Evolutionary conservation across 495 filamentous ascomycete species (phyloP).

Genomic region (Podospora pseudocomata): DNA sequence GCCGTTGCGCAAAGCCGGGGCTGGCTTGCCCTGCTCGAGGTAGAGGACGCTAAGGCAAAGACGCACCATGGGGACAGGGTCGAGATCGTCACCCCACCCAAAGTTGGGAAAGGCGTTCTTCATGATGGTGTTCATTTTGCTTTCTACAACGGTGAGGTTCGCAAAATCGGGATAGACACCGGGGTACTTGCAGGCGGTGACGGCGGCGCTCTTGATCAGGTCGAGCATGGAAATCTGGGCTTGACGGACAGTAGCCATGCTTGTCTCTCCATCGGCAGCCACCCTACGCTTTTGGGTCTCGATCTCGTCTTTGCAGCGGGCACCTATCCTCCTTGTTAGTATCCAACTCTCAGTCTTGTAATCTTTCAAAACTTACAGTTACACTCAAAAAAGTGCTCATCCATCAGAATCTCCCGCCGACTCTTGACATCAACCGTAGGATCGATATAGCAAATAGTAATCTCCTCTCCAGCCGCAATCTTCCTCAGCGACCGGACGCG

Average conservation of each 20-base stretch:
- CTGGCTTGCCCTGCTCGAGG: constrained; percentile 14
- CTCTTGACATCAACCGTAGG: constrained; percentile 44
- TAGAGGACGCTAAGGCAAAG: constrained; percentile 20
- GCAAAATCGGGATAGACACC: constrained; percentile 17
- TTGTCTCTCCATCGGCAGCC: constrained; percentile 2
- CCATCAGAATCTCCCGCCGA: constrained; percentile 47
- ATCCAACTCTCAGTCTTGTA: not conserved
- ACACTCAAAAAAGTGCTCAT: constrained; percentile 65
- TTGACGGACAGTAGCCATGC: constrained; percentile 4
- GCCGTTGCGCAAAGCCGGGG: constrained; percentile 18
- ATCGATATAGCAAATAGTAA: constrained; percentile 69
- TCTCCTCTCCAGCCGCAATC: constrained; percentile 53
- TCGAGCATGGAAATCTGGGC: constrained; percentile 14
- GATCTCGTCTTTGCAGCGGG: constrained; percentile 23
- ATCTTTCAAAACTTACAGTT: constrained; percentile 43
- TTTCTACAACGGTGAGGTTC: constrained; percentile 17
- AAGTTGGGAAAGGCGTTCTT: not conserved
- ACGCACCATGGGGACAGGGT: constrained; percentile 24
- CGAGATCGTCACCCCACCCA: constrained; percentile 24
- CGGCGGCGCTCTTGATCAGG: constrained; percentile 17
- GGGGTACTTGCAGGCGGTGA: constrained; percentile 15
- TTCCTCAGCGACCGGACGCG: constrained; percentile 38
- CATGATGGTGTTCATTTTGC: constrained; percentile 15
- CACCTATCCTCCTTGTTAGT: constrained; percentile 12
- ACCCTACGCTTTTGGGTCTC: not conserved